Evolutionary conservation across 2,329 filamentous ascomycete species (phyloP).

Genomic region (Xylariaceae sp.): DNA sequence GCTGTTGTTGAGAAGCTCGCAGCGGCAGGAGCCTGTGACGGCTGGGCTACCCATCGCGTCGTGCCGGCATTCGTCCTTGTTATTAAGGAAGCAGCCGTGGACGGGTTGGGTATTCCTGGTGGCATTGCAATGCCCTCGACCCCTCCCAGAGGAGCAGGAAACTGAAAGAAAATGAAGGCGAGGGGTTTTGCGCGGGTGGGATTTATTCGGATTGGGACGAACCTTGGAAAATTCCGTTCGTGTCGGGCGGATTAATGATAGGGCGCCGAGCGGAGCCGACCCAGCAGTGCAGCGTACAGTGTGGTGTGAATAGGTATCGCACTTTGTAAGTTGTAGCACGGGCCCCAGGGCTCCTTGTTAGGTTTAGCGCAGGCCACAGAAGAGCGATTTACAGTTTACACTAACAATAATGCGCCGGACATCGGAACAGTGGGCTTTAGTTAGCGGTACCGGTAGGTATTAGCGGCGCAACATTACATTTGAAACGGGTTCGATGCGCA

Average conservation of each 20-base stretch:
- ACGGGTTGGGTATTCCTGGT: slow-evolving; percentile 25
- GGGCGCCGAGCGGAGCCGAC: not conserved
- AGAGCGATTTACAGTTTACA: too few species aligned
- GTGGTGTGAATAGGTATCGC: not conserved
- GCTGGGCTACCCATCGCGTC: slow-evolving; percentile 6
- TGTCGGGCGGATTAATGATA: slow-evolving; percentile 21
- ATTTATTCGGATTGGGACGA: slow-evolving; percentile 3
- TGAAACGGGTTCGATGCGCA: too few species aligned
- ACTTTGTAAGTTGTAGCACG: too few species aligned
- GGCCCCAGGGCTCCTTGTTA: too few species aligned
- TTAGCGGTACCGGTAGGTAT: too few species aligned
- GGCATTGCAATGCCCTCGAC: slow-evolving; percentile 25
- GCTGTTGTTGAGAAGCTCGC: slow-evolving; percentile 32
- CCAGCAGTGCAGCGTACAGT: not conserved
- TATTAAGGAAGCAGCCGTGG: slow-evolving; percentile 13
- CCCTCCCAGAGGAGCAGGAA: slow-evolving; percentile 14
- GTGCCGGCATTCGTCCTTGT: slow-evolving; percentile 10
- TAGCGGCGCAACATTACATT: too few species aligned
- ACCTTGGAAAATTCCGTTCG: slow-evolving; percentile 2
- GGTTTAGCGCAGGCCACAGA: too few species aligned
- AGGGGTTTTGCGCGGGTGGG: not conserved
- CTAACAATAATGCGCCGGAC: too few species aligned
- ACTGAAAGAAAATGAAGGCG: slow-evolving; percentile 1
- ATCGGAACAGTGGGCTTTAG: too few species aligned
- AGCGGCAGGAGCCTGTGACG: slow-evolving; percentile 9